phyloP scores from a whole-genome alignment of 345 rosid species.

The Eucalyptus cladocalyx region DNA sequence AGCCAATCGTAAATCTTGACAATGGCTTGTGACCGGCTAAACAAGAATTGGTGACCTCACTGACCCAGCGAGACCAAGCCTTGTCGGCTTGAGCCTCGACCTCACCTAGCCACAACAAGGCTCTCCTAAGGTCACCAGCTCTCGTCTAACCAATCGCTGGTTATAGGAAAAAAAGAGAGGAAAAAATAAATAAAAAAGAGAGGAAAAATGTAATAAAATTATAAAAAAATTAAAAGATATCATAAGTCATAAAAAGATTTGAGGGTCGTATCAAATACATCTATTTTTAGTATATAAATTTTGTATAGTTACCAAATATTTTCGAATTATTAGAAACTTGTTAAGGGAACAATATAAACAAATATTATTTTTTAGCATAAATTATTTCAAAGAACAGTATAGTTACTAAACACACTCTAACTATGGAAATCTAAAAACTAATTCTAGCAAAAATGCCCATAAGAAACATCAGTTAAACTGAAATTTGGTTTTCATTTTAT shows the following conservation, averaged over 20 bases:
- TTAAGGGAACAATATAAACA: too few relatives aligned
- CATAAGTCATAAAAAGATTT: too few relatives aligned
- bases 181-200: rapidly evolving
- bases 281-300: too few relatives aligned
- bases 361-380: too few relatives aligned
- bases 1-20: rapidly evolving
- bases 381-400: rapidly evolving
- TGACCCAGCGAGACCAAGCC: rapidly evolving
- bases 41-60: rapidly evolving
- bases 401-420: too few relatives aligned
- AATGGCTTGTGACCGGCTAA: rapidly evolving
- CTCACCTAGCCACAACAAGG: too few relatives aligned
- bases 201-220: too few relatives aligned
- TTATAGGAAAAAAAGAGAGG: rapidly evolving
- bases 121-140: rapidly evolving
- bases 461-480: not conserved
- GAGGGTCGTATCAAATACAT: rapidly evolving
- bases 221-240: too few relatives aligned
- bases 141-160: rapidly evolving
- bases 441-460: not conserved
- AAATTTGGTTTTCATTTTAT: not conserved
- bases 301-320: rapidly evolving
- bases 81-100: rapidly evolving
- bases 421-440: not conserved
- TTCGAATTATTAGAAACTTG: rapidly evolving